Conservation (phyloP, 768 basidiomycete species). For the Kwoniella sp. region DNA sequence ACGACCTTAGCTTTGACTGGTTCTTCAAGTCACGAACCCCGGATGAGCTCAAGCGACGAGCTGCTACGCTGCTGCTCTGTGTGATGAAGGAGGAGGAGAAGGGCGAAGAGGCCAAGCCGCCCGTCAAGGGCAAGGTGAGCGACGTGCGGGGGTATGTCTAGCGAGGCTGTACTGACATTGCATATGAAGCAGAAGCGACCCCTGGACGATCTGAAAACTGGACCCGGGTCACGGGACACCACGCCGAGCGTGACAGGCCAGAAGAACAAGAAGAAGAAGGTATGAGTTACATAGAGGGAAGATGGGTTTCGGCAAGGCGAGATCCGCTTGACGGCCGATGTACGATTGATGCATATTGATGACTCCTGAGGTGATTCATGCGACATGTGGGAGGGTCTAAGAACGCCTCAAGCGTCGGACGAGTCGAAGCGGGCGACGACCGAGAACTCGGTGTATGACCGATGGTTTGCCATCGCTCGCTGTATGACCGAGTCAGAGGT, state of each 20-base stretch:
- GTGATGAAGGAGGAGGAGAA: conserved; percentile 83
- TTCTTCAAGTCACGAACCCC: conserved; percentile 92
- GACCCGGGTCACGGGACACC: conserved; percentile 24
- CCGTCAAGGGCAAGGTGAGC: conserved; percentile 51
- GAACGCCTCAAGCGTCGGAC: no score
- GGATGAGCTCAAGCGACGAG: conserved; percentile 80
- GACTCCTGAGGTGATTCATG: no score
- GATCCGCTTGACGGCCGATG: no score
- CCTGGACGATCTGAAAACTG: conserved; percentile 27
- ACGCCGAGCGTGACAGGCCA: conserved; percentile 22
- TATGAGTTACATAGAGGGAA: no score
- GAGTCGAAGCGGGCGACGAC: no score
- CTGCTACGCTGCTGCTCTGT: conserved; percentile 79
- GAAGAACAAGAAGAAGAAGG: conserved; percentile 29
- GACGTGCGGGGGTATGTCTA: not conserved
- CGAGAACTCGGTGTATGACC: no score
- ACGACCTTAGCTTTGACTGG: conserved; percentile 73
- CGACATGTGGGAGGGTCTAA: no score
- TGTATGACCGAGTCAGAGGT: no score
- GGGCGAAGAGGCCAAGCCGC: conserved; percentile 59
- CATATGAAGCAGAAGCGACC: conserved; percentile 20
- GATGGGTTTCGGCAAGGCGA: no score
- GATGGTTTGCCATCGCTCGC: no score
- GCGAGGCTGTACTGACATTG: not conserved
- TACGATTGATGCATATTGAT: no score